Evolutionary conservation across 352 stramenopile genomes (phyloP), one percentile per base, ranked within the genome.

Genomic region (Pythium plurisporium): DNA sequence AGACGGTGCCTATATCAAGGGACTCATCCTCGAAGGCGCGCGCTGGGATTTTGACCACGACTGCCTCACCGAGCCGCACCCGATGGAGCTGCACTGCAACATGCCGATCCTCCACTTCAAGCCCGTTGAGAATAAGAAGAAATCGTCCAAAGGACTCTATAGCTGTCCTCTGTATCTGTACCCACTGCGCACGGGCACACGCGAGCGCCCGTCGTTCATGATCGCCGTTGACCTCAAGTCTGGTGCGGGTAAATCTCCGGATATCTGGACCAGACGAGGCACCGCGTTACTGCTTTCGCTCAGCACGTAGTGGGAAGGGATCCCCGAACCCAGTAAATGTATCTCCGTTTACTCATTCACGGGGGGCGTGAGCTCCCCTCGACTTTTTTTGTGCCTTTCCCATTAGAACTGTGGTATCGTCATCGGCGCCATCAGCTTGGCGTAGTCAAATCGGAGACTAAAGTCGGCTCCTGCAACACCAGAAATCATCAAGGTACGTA

Each of bases 51-150:
- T 93, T 29, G 90, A 96, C 51, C 79, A 96, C 51, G 86, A 91
- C 61, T 95, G 80, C 48, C 80, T 98, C 20, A 70, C 77, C 0
- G 92, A 98, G 57, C 87, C 92, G 0, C 69, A 94, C 19, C 92
- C 92, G 3, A 98, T 98, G 92, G 88, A 98, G 62, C 73, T 98
- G 17, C 74, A 95, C 51, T 92, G 72, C 51, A 59, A 50, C 20
- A 97, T 98, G 89, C 93, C 93, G 2, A 95, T 97, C 46, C 67
- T 98, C 45, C 94, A 98, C 55, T 98, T 98, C 72, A 97, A 97
- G 64, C 95, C 95, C 1, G 93, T 97, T 9, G 92, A 98, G 51
- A 82, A 73, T 48, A 98, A 98, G 68, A 97, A 97, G 59, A 98
- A 98, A 52, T 67, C 83, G 12, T 66, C 76, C 42, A 97, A 98